Conservation (phyloP, 2,329 filamentous ascomycete genomes). For the Botryotinia narcissicola region DNA sequence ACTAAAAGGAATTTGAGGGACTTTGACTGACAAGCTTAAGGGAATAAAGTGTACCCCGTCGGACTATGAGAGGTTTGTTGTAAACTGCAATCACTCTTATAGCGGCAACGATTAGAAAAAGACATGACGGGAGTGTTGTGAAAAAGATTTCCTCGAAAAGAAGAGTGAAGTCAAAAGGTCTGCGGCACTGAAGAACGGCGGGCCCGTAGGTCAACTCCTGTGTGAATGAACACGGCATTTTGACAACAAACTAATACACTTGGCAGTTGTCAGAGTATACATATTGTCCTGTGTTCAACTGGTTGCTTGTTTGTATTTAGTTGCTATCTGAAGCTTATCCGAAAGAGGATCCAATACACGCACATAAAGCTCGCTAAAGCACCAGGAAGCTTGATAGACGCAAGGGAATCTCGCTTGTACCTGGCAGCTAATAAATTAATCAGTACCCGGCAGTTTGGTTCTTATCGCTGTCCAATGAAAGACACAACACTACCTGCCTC, state of each 20-base stretch:
- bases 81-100: background rate
- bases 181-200: background rate
- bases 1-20: background rate
- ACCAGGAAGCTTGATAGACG: background rate
- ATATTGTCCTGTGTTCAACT: background rate
- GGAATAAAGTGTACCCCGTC: background rate
- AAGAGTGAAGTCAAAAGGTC: constrained; percentile 32
- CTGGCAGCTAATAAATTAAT: background rate
- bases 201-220: background rate
- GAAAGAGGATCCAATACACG: background rate
- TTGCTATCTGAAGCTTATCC: background rate
- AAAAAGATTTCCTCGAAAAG: constrained; percentile 29
- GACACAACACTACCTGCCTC: background rate
- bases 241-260: background rate
- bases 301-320: background rate
- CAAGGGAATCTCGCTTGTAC: background rate
- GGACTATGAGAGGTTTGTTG: background rate
- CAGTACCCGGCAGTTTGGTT: background rate
- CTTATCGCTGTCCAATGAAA: background rate
- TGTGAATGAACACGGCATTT: background rate
- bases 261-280: background rate
- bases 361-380: background rate
- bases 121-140: constrained; percentile 25
- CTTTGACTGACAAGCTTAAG: background rate
- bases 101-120: constrained; percentile 20